Percentiles rank a stretch among this genome's conserved stretches.
Conservation (phyloP, 2,329 filamentous ascomycete genomes). For the Arthrobotrys megalospora region DNA sequence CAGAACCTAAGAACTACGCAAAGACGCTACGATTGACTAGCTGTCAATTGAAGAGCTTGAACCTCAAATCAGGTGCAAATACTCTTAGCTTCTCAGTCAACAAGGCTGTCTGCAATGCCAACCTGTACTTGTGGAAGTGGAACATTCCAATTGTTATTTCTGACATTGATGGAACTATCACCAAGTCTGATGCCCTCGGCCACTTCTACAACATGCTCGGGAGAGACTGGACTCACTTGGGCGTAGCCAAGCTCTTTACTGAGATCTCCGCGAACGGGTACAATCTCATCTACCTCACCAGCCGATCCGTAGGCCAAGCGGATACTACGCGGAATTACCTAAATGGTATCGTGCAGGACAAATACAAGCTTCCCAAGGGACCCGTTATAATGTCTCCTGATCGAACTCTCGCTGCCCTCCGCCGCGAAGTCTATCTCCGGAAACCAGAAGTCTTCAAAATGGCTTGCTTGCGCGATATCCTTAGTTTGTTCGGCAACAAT, state of each 20-base stretch:
- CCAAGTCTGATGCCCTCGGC: constrained; percentile 93
- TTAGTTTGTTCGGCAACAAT: constrained; percentile 83
- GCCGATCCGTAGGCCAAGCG: constrained; percentile 91
- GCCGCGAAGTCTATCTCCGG: constrained; percentile 89
- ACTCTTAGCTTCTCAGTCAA: constrained; percentile 97
- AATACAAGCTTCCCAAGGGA: constrained; percentile 86
- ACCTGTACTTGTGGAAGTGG: constrained; percentile 93
- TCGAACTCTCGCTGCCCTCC: constrained; percentile 89
- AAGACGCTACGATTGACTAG: constrained; percentile 96
- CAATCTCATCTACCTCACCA: constrained; percentile 98
- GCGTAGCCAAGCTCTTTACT: constrained; percentile 96
- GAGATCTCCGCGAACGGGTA: constrained; percentile 97
- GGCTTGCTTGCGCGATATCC: constrained; percentile 95
- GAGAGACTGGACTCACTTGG: constrained; percentile 96
- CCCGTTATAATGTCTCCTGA: constrained; percentile 97
- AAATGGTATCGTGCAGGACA: constrained; percentile 88
- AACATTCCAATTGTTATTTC: constrained; percentile 96
- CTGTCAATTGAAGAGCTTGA: constrained; percentile 89
- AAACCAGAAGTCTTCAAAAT: constrained; percentile 99
- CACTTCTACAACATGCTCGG: constrained; percentile 97
- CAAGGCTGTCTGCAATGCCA: constrained; percentile 88
- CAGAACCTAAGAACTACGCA: constrained; percentile 83
- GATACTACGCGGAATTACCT: constrained; percentile 92
- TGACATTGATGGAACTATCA: constrained; percentile 98
- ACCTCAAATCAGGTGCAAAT: constrained; percentile 88